Conservation (phyloP, 2,329 filamentous ascomycete species). For the Xylariales sp. region DNA sequence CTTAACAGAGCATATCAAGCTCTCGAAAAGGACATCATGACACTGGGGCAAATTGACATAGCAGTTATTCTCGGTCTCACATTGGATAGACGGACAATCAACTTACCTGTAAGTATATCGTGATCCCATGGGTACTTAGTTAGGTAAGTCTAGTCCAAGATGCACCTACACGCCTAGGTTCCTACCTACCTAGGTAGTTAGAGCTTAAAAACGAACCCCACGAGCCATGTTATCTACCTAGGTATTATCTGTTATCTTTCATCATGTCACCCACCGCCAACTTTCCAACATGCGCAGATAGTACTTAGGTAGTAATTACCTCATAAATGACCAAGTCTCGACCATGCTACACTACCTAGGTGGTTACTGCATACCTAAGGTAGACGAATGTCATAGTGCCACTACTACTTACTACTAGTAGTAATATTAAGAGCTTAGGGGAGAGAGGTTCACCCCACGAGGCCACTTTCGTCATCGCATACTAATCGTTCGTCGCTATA, state of each 20-base stretch:
- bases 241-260: constrained; percentile 22
- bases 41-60: too few relatives aligned
- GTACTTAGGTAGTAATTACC: not conserved
- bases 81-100: too few relatives aligned
- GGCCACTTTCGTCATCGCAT: constrained; percentile 18
- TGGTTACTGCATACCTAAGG: not conserved
- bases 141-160: too few relatives aligned
- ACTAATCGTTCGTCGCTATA: not conserved
- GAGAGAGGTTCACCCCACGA: constrained; percentile 20
- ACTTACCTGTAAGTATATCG: too few relatives aligned
- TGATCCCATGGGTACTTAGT: too few relatives aligned
- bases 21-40: too few relatives aligned
- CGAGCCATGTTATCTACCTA: not conserved
- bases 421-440: constrained; percentile 4
- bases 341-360: not conserved
- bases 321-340: constrained; percentile 6
- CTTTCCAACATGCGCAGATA: not conserved
- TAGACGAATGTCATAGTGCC: not conserved
- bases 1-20: too few relatives aligned
- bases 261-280: constrained; percentile 13
- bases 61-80: too few relatives aligned
- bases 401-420: not conserved
- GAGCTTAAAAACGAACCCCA: not conserved
- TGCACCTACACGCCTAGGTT: too few relatives aligned
- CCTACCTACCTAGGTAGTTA: not conserved